Conservation (phyloP, 2,329 filamentous ascomycete species). For the Dryadomyces sulphureus region DNA sequence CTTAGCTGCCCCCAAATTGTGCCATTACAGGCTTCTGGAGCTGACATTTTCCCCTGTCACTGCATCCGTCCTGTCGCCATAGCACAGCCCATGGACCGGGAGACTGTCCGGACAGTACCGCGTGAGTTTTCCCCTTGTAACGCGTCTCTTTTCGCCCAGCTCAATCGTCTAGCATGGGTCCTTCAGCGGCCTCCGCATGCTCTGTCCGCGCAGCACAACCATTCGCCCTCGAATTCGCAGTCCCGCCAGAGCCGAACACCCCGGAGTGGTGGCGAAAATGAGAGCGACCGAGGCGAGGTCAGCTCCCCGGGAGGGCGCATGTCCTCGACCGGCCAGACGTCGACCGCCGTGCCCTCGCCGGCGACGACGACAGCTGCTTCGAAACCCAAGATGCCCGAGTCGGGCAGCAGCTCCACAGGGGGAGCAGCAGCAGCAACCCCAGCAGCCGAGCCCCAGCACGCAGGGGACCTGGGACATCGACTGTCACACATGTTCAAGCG, state of each 20-base stretch:
- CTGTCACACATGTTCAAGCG: constrained; percentile 30
- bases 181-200: constrained; percentile 10
- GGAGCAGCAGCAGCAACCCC: not conserved
- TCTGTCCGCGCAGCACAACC: constrained; percentile 12
- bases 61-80: not conserved
- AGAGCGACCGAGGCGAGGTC: not conserved
- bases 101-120: constrained; percentile 7
- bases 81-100: constrained; percentile 7
- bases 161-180: constrained; percentile 10
- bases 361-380: not conserved
- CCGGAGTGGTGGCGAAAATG: not conserved
- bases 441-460: not conserved
- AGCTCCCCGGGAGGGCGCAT: not conserved
- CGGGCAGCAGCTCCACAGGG: not conserved
- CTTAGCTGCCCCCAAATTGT: too few relatives aligned
- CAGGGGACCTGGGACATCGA: not conserved
- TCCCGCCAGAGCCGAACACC: constrained; percentile 2
- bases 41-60: not conserved
- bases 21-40: not conserved
- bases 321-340: not conserved
- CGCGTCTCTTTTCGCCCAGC: not conserved
- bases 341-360: not conserved
- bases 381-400: too few relatives aligned
- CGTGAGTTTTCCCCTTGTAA: constrained; percentile 6
- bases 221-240: constrained; percentile 8